phyloP scores from a whole-genome alignment of 2,329 filamentous ascomycete genomes.

The Exophiala xenobiotica region DNA sequence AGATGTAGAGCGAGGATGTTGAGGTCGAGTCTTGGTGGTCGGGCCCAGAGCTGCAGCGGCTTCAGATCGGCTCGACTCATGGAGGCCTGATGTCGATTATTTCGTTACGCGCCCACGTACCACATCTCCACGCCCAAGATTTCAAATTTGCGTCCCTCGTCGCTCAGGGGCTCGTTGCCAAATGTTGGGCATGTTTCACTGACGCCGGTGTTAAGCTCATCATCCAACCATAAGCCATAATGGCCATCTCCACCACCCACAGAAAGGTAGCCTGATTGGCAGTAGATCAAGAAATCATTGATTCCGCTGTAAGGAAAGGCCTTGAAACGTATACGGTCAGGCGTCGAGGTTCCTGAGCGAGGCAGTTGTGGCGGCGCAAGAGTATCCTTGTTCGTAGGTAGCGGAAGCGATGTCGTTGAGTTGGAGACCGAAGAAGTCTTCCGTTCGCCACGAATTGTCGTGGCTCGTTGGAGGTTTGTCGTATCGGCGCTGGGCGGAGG shows the following conservation, averaged over 20 bases:
- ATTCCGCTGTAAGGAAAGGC: slow-evolving; percentile 94
- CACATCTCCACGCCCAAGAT: slow-evolving; percentile 89
- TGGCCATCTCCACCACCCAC: slow-evolving; percentile 86
- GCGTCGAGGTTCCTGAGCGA: slow-evolving; percentile 52
- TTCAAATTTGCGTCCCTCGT: slow-evolving; percentile 88
- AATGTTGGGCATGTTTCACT: slow-evolving; percentile 86
- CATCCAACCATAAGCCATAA: slow-evolving; percentile 92
- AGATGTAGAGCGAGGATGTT: no score
- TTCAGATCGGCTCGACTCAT: no score
- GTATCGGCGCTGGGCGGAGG: slow-evolving; percentile 69
- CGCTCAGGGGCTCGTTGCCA: slow-evolving; percentile 89
- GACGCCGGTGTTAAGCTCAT: slow-evolving; percentile 77
- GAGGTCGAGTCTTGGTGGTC: no score
- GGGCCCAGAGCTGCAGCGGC: no score
- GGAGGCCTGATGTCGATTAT: no score
- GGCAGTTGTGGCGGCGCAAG: slow-evolving; percentile 28
- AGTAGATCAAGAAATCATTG: slow-evolving; percentile 96
- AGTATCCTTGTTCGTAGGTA: slow-evolving; percentile 15
- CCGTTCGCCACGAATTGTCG: slow-evolving; percentile 51
- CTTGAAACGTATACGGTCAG: slow-evolving; percentile 86
- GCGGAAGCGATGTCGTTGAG: slow-evolving; percentile 30
- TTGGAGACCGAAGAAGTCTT: slow-evolving; percentile 37
- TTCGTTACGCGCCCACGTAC: slow-evolving; percentile 70
- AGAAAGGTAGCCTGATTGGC: slow-evolving; percentile 79
- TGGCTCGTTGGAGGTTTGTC: slow-evolving; percentile 60